phyloP scores from a whole-genome alignment of 1,139 yeast species.

The Yarrowia galli region DNA sequence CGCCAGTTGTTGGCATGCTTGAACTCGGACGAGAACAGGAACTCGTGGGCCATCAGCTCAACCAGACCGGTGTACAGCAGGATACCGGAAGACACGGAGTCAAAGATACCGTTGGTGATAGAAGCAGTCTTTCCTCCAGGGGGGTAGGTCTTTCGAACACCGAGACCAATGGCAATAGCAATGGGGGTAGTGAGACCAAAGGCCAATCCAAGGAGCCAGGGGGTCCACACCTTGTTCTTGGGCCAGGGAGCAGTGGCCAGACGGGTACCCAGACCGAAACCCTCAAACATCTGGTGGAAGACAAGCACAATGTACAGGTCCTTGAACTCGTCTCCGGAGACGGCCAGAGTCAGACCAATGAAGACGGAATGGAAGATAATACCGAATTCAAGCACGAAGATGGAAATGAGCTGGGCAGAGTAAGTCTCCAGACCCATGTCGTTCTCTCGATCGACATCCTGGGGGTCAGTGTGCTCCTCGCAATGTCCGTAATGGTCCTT shows the following conservation, averaged over 20 bases:
- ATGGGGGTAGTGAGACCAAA: constrained; percentile 83
- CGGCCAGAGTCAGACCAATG: constrained; percentile 76
- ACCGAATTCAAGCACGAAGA: constrained; percentile 78
- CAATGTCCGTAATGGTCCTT: constrained; percentile 39
- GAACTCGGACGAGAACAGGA: constrained; percentile 59
- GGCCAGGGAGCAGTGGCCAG: constrained; percentile 80
- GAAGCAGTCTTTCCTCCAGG: constrained; percentile 65
- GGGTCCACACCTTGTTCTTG: constrained; percentile 56
- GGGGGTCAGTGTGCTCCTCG: constrained; percentile 14
- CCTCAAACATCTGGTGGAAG: constrained; percentile 94
- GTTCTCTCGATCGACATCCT: constrained; percentile 7
- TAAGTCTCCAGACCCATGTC: constrained; percentile 33
- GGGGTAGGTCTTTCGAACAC: constrained; percentile 72
- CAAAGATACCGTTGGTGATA: constrained; percentile 79
- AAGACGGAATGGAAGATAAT: constrained; percentile 82
- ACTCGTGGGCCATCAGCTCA: constrained; percentile 89
- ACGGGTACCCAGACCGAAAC: constrained; percentile 89
- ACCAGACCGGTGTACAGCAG: constrained; percentile 84
- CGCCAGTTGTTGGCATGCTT: constrained; percentile 48
- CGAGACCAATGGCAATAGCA: constrained; percentile 85
- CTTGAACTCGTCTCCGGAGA: constrained; percentile 75
- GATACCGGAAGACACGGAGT: constrained; percentile 85
- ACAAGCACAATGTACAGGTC: constrained; percentile 80
- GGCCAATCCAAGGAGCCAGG: constrained; percentile 65
- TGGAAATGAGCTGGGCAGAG: constrained; percentile 56